Conservation (phyloP, 2,329 filamentous ascomycete genomes). For the Curvularia lunata region DNA sequence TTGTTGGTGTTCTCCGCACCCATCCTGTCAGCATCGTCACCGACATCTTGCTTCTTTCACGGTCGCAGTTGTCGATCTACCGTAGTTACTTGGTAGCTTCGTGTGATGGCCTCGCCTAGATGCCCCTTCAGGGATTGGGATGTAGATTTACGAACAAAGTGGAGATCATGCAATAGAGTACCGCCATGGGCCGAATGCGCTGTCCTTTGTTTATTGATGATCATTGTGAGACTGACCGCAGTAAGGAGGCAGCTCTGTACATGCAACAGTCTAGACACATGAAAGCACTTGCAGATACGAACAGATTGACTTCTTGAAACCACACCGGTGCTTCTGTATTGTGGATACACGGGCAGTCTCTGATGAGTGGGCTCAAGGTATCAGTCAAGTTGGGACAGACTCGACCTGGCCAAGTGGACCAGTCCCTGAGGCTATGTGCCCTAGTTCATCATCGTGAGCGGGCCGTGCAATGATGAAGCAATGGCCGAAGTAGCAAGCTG, state of each 20-base stretch:
- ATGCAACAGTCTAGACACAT: neutral
- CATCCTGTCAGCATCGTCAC: neutral
- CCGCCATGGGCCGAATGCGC: neutral
- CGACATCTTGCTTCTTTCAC: neutral
- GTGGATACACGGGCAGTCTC: neutral
- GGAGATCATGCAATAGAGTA: constrained; percentile 6
- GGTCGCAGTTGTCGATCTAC: neutral
- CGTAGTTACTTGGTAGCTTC: neutral
- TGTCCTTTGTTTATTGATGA: neutral
- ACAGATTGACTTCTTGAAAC: neutral
- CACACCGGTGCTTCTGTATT: neutral
- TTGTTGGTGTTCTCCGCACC: neutral
- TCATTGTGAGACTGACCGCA: constrained; percentile 1
- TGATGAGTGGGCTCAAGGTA: neutral
- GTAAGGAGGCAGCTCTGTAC: neutral
- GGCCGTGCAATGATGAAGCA: constrained; percentile 11
- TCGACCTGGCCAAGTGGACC: constrained; percentile 4
- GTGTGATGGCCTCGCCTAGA: constrained; percentile 5
- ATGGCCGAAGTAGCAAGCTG: constrained; percentile 7
- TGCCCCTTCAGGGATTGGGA: neutral
- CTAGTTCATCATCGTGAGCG: constrained; percentile 4
- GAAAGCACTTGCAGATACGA: neutral
- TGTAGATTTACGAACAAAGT: constrained; percentile 2
- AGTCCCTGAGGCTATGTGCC: constrained; percentile 8
- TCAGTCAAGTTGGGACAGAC: neutral